Evolutionary conservation across 1,139 yeast species (phyloP), one percentile per base, ranked within the genome.

Genomic region (Saccharomyces hybrid): DNA sequence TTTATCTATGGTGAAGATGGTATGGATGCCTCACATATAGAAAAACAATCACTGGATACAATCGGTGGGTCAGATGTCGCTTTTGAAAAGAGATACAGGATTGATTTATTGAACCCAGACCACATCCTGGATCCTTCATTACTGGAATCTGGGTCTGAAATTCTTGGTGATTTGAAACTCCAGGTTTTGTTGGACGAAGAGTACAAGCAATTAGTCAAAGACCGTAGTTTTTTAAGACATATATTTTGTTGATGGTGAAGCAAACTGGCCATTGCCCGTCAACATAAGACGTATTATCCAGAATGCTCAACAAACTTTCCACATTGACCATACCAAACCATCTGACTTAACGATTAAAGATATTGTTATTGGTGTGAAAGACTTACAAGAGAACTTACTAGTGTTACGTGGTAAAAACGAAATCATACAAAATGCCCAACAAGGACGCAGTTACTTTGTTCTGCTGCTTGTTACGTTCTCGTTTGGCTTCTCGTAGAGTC

Each of bases 1-100:
- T 93, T 95, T 73, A 82, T 91, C 58, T 95, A 95, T 69, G 99
- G 99, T 78, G 99, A 95, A 73, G 99, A 95, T 75, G 99, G 99
- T 74, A 79, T 95, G 67, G 99, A 95, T 76, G 99, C 97, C 67
- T 88, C 97, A 38, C 96, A 90, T 71, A 98, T 95, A 58, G 99
- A 95, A 72, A 89, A 88, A 70, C 99, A 95, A 74, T 82, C 96
- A n/a, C 82, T 95, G 58, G 99, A 95, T 70, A 87, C 97, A 2
- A 88, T 95, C 66, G 97, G 98, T 47, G 97, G 97, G 12, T 86
- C 96, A 4, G 89, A 88, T 71, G 82, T 75, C 14, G 80, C 85
- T 12, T 95, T 95, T 68, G 97, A 87, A 63, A 80, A 79, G 66
- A 83, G 95, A 61, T 95, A 88, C 75, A 83, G 88, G 71, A 83